Evolutionary conservation across 495 filamentous ascomycete genomes (phyloP).

Genomic region (Aspergillus saccharolyticus): DNA sequence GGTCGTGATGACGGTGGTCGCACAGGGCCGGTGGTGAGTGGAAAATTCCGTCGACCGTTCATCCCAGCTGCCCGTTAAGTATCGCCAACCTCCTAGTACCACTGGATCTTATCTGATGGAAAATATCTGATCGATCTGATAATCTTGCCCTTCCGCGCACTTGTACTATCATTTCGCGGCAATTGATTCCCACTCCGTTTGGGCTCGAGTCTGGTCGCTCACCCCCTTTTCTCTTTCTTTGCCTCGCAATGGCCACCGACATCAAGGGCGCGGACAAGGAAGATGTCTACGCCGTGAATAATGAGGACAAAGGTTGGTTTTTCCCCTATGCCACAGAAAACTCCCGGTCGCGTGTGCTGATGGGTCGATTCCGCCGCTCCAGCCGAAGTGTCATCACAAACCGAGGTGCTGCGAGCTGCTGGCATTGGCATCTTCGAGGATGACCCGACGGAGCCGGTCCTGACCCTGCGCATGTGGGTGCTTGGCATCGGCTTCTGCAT

Average conservation of each 20-base stretch:
- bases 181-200: not conserved
- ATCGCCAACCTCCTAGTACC: not conserved
- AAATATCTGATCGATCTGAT: slow-evolving; percentile 5
- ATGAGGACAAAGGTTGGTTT: not conserved
- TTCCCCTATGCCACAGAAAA: too few species aligned
- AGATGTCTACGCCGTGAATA: not conserved
- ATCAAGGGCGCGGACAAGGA: not conserved
- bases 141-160: not conserved
- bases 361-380: not conserved
- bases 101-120: slow-evolving; percentile 3
- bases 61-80: not conserved
- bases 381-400: slow-evolving; percentile 19
- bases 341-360: too few species aligned
- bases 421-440: slow-evolving; percentile 20
- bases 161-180: not conserved
- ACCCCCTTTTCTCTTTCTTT: not conserved
- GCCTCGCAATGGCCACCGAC: not conserved
- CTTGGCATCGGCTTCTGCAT: slow-evolving; percentile 56
- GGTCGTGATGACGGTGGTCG: not conserved
- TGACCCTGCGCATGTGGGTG: slow-evolving; percentile 62
- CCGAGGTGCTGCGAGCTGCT: slow-evolving; percentile 24
- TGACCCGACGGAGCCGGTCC: slow-evolving; percentile 36
- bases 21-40: not conserved
- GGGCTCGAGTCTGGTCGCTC: not conserved
- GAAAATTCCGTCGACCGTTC: not conserved